Evolutionary conservation across 2,329 filamentous ascomycete species (phyloP), one percentile per base, ranked within the genome.

Genomic region (Rhinocladiella similis): DNA sequence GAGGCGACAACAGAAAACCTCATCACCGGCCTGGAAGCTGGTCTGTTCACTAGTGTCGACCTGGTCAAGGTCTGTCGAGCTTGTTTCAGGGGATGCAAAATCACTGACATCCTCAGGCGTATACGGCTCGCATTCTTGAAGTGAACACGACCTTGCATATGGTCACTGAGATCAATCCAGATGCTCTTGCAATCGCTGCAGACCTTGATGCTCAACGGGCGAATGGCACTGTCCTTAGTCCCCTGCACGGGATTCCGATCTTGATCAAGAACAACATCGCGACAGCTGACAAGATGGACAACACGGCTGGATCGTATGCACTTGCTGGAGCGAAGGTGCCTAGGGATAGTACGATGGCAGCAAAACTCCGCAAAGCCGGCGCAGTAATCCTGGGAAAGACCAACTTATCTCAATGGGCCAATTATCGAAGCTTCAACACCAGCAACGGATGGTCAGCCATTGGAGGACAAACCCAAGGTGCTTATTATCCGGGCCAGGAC

Each of bases 231-330:
- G 58, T 74, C 16, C 67, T 78, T 49, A 78, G 81, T 0, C 82
- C 83, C 1, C 73, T 87, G 0, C 84, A 88, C 66, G 85, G 86
- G 5, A 77, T 88, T 3, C 86, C 85, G 0, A 80, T 88, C 20
- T 70, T 88, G 4, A 75, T 88, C 71, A 89, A 89, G 68, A 82
- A 86, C 70, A 87, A 85, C 66, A 86, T 89, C 47, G 84, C 80
- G 13, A 88, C 85, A 0, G 67, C 71, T 1, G 84, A 88, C 65
- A 68, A 75, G 56, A 85, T 87, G 83, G 80, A 84, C 65, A 87
- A 83, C 60, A 84, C 82, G 68, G 79, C 85, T 2, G 86, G 86
- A 2, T 89, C 86, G 0, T 86, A 79, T 59, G 80, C 84, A 1
- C 74, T 90, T 0, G 65, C 85, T 0, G 84, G 84, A 0, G 80